These are phyloP conservation scores for Spirogloea muscicola DNA, from an alignment of 139 green algal genomes.

Conservation along the genomic window DNA sequence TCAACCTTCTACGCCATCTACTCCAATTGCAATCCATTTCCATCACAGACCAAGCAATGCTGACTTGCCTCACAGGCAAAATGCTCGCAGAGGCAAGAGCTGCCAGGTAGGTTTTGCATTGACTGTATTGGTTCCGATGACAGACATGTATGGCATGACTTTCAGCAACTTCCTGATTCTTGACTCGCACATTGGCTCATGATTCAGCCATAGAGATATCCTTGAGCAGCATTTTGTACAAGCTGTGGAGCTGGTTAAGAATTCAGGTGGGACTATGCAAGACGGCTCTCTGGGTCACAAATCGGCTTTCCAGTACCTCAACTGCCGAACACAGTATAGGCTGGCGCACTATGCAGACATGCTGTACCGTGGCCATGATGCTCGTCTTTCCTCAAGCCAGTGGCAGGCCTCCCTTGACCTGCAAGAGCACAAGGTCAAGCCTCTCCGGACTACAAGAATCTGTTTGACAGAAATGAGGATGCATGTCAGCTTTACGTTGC, in stretches of 20 bases:
- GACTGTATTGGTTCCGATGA: neutral
- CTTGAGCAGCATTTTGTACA: too few relatives aligned
- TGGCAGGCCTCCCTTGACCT: slow-evolving; percentile 41
- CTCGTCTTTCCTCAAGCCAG: slow-evolving; percentile 60
- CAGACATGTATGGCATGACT: too few relatives aligned
- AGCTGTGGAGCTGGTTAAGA: too few relatives aligned
- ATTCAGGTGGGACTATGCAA: too few relatives aligned
- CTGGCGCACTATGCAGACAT: slow-evolving; percentile 73
- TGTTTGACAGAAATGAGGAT: too few relatives aligned
- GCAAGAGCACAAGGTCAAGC: slow-evolving; percentile 46
- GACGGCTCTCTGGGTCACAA: too few relatives aligned
- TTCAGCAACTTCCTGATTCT: too few relatives aligned
- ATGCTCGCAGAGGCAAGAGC: slow-evolving; percentile 62
- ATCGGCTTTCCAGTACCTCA: too few relatives aligned
- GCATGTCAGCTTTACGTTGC: too few relatives aligned
- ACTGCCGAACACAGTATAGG: slow-evolving; percentile 62
- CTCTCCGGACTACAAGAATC: too few relatives aligned
- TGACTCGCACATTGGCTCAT: too few relatives aligned
- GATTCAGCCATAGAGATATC: too few relatives aligned
- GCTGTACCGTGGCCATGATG: slow-evolving; percentile 59
- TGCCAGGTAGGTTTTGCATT: slow-evolving; percentile 50
- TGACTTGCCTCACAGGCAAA: slow-evolving; percentile 56
- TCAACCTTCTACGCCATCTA: slow-evolving; percentile 34
- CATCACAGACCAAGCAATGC: slow-evolving; percentile 12
- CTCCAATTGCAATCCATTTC: neutral